Conservation (phyloP, 257 asterid species). For the Solanum pimpinellifolium region DNA sequence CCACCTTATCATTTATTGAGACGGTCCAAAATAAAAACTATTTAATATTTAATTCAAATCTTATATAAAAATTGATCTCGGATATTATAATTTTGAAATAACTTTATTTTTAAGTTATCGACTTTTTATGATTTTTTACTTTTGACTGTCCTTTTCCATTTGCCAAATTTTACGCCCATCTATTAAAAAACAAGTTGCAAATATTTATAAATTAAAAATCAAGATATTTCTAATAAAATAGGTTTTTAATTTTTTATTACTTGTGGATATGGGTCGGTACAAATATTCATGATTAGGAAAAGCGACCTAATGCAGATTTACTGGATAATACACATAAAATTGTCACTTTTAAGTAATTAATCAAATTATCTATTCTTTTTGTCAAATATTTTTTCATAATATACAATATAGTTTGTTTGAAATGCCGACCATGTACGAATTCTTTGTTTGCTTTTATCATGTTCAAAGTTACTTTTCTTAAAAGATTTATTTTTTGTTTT, state of each 20-base stretch:
- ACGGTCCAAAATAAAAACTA: no score
- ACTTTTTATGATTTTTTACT: neutral
- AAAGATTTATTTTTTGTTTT: no score
- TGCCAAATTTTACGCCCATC: neutral
- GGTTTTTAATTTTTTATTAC: neutral
- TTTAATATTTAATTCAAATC: neutral
- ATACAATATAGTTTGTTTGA: neutral
- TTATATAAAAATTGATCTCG: neutral
- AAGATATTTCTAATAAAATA: neutral
- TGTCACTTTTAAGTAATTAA: neutral
- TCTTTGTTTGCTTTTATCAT: neutral
- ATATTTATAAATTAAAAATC: neutral
- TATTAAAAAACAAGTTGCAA: neutral
- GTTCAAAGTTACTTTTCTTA: neutral
- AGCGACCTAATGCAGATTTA: neutral
- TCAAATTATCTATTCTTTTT: neutral
- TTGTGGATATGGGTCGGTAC: neutral
- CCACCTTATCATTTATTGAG: neutral
- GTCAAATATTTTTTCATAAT: neutral
- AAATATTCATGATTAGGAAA: conserved; percentile 1
- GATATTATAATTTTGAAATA: neutral
- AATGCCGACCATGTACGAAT: neutral
- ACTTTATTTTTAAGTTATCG: neutral
- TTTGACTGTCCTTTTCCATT: neutral
- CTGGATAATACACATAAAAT: neutral